These are phyloP conservation scores for Chrysosporium keratinophilum DNA, from an alignment of 2,329 filamentous ascomycete species.

Conservation along the genomic window DNA sequence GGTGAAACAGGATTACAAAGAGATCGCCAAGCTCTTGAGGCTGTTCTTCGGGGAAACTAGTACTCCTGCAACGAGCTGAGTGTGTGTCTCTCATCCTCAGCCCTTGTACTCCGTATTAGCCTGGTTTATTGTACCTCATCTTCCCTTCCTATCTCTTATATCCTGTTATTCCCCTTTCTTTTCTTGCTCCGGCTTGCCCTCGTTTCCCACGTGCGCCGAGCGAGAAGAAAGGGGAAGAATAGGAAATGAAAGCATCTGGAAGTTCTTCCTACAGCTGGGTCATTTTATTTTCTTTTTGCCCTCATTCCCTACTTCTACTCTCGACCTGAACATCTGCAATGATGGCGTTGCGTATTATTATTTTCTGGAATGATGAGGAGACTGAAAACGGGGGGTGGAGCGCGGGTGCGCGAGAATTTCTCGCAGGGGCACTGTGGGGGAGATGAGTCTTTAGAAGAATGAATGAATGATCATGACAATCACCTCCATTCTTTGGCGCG, in stretches of 20 bases:
- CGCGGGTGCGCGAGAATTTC: too few relatives aligned
- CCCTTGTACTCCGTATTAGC: constrained; percentile 6
- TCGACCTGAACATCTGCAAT: too few relatives aligned
- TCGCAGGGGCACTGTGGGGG: too few relatives aligned
- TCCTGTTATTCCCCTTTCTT: background rate
- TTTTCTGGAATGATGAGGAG: too few relatives aligned
- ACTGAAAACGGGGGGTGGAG: too few relatives aligned
- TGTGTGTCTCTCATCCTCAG: background rate
- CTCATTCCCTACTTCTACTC: constrained; percentile 8
- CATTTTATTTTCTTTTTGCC: constrained; percentile 19
- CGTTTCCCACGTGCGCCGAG: background rate
- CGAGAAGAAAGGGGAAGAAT: background rate
- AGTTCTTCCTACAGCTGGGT: constrained; percentile 19
- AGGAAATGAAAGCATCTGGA: background rate
- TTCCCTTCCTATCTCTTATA: constrained; percentile 15
- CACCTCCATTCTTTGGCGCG: too few relatives aligned
- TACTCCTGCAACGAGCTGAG: constrained; percentile 7
- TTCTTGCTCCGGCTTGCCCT: constrained; percentile 3
- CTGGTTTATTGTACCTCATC: constrained; percentile 8
- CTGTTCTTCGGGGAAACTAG: constrained; percentile 57
- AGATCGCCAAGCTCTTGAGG: constrained; percentile 59
- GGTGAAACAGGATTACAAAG: constrained; percentile 66
- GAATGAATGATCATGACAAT: too few relatives aligned
- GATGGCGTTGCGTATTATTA: too few relatives aligned
- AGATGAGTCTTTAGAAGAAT: too few relatives aligned